These are phyloP conservation scores for Rutstroemia sp. DNA, from an alignment of 2,329 filamentous ascomycete genomes.

Conservation along the genomic window DNA sequence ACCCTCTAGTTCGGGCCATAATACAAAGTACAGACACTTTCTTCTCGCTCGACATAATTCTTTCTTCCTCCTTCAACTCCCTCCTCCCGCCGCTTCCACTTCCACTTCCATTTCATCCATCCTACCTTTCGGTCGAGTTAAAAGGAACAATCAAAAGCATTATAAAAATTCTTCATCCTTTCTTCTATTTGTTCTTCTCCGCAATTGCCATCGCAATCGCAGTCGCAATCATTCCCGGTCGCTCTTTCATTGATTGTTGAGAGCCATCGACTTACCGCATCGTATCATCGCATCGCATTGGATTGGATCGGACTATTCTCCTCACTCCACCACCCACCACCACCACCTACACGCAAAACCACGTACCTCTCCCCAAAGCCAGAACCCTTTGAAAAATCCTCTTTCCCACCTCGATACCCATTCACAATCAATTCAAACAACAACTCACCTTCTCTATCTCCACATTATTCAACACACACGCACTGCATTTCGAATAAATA, in stretches of 20 bases:
- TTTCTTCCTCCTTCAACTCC: neutral
- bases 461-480: neutral
- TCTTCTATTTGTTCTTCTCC: neutral
- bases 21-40: neutral
- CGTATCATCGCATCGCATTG: neutral
- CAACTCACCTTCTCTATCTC: neutral
- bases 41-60: neutral
- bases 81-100: neutral
- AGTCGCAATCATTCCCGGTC: neutral
- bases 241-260: conserved; percentile 1
- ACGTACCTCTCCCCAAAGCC: neutral
- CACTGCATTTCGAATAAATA: neutral
- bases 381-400: neutral
- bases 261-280: neutral
- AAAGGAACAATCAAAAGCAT: too few species aligned
- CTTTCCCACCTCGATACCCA: neutral
- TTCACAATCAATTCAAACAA: neutral
- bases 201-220: neutral
- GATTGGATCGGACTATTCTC: conserved; percentile 1
- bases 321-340: neutral
- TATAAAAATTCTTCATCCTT: neutral
- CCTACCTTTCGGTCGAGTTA: neutral
- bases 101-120: neutral
- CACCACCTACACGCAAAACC: neutral
- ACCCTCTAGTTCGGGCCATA: neutral